A percentile compares a stretch with the other conserved stretches of the same genome.
These are phyloP conservation scores for Tricholoma terreum DNA, from an alignment of 768 basidiomycete species.

Conservation along the genomic window DNA sequence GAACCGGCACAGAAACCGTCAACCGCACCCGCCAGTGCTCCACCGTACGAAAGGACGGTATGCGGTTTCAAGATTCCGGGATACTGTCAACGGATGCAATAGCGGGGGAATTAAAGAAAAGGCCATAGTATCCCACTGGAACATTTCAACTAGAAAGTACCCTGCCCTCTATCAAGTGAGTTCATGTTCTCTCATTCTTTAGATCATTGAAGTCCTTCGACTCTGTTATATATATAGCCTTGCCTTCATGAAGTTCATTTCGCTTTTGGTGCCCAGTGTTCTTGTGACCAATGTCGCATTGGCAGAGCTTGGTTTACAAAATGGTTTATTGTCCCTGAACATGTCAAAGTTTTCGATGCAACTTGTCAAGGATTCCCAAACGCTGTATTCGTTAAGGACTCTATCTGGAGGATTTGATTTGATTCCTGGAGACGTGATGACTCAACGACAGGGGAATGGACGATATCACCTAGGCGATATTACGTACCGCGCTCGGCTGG, in stretches of 20 bases:
- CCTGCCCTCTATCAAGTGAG: too few species aligned
- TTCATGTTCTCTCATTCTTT: too few species aligned
- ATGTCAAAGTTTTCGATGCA: constrained; percentile 43
- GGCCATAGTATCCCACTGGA: too few species aligned
- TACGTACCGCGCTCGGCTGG: constrained; percentile 47
- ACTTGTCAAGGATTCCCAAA: constrained; percentile 56
- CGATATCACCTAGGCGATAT: constrained; percentile 57
- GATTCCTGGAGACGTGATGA: constrained; percentile 50
- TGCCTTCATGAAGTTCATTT: background rate
- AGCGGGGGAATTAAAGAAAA: too few species aligned
- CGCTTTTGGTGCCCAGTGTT: background rate
- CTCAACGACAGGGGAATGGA: constrained; percentile 41
- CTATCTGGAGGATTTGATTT: constrained; percentile 44
- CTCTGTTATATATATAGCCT: too few species aligned
- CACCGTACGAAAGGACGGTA: too few species aligned
- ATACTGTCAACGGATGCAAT: too few species aligned
- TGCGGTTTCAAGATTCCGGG: too few species aligned
- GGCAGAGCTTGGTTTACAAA: constrained; percentile 39
- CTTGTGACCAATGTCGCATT: constrained; percentile 8
- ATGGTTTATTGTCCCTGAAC: constrained; percentile 49
- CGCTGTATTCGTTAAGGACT: constrained; percentile 48
- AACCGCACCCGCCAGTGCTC: too few species aligned
- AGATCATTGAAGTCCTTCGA: too few species aligned
- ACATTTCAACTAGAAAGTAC: too few species aligned
- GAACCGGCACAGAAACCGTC: too few species aligned